Percentiles rank a stretch among this genome's conserved stretches.
These are phyloP conservation scores for Thraustochytrium sp. DNA, from an alignment of 352 stramenopile genomes.

Conservation along the genomic window DNA sequence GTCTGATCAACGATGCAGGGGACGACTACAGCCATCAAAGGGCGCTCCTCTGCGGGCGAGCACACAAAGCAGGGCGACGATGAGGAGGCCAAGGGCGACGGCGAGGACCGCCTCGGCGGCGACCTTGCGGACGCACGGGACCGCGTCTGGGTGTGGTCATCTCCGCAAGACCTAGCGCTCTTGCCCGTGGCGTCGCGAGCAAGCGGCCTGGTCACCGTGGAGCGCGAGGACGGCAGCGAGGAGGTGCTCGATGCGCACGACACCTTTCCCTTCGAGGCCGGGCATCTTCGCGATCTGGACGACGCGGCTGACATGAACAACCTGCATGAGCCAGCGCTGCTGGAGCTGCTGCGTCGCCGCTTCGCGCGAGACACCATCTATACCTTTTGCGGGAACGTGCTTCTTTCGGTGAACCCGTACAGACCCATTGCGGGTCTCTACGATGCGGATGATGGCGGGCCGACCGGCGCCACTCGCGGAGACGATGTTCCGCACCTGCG, in stretches of 20 bases:
- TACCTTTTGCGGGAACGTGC: conserved; percentile 78
- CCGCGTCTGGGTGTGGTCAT: not conserved
- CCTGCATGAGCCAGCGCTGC: conserved; percentile 73
- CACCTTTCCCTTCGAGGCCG: conserved; percentile 55
- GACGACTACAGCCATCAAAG: not conserved
- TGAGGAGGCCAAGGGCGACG: not conserved
- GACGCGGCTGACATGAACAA: conserved; percentile 80
- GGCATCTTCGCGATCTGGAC: conserved; percentile 70
- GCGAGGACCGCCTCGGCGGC: too few relatives aligned
- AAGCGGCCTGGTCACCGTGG: not conserved
- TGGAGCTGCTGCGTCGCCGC: conserved; percentile 67
- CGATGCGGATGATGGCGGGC: too few relatives aligned
- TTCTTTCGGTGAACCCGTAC: conserved; percentile 86
- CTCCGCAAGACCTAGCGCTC: not conserved
- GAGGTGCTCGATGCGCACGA: not conserved
- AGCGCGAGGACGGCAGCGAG: not conserved
- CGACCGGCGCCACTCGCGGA: conserved; percentile 59
- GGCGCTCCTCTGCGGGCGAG: not conserved
- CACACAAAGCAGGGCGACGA: not conserved
- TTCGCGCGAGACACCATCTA: conserved; percentile 70
- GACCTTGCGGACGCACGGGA: too few relatives aligned
- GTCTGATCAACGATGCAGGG: not conserved
- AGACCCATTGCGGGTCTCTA: conserved; percentile 83
- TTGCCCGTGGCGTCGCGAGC: not conserved
- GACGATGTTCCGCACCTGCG: conserved; percentile 67